Evolutionary conservation across 768 basidiomycete genomes (phyloP).

Genomic region (Boletus rubropictus): DNA sequence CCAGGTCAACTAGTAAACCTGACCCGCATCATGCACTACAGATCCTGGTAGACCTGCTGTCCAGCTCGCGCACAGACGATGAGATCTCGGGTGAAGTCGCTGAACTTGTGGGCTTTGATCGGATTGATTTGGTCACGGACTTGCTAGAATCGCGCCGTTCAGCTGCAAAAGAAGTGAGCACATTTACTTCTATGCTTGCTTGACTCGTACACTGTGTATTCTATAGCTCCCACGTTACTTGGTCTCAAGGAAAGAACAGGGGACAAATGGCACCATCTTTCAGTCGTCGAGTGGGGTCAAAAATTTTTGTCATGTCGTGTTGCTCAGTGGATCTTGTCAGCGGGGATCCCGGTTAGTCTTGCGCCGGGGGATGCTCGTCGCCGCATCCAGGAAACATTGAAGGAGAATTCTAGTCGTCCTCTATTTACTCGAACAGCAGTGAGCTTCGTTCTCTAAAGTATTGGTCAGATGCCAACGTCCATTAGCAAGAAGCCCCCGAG

Average conservation of each 20-base stretch:
- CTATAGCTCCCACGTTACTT: constrained; percentile 16
- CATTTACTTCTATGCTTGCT: not conserved
- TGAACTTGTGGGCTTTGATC: constrained; percentile 80
- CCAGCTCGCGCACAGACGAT: constrained; percentile 51
- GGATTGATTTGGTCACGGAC: constrained; percentile 71
- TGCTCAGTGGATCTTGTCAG: not conserved
- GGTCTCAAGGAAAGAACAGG: not conserved
- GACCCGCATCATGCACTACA: constrained; percentile 7
- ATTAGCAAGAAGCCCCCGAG: constrained; percentile 51
- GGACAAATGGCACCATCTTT: not conserved
- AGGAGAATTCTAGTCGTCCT: constrained; percentile 59
- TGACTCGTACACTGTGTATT: not conserved
- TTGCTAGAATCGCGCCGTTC: constrained; percentile 54
- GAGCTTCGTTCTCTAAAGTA: constrained; percentile 12
- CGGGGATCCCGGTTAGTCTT: constrained; percentile 26
- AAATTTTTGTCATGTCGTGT: not conserved
- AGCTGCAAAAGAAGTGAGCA: constrained; percentile 46
- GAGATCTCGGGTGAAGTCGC: constrained; percentile 72
- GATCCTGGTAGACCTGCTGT: constrained; percentile 36
- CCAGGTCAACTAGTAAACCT: constrained; percentile 12
- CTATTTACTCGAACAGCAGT: constrained; percentile 57
- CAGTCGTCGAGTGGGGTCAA: constrained; percentile 8
- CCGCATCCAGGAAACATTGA: constrained; percentile 57
- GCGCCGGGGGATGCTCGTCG: constrained; percentile 45
- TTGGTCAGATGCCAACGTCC: constrained; percentile 6